Base-by-base conservation (phyloP, 148 eudicot genomes). In the Fagopyrum esculentum region DNA sequence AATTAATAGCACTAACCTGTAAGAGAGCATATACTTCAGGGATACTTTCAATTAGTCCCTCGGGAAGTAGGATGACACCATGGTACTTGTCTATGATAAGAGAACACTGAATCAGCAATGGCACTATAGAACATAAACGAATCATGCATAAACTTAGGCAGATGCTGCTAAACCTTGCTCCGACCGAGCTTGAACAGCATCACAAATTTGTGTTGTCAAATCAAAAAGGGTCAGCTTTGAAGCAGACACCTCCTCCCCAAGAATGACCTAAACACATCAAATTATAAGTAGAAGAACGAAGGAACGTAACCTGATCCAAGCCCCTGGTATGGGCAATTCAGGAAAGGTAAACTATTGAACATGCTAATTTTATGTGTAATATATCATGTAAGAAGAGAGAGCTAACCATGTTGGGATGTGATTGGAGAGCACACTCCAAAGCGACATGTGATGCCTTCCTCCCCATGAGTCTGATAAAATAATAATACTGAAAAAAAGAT, bases 401-500 rank as follows among this genome's bases (percentile, higher is more conserved):
- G 52, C 85, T 70, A 15, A 95, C 99, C 99, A 95, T 81, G 78
- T 95, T 95, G 50, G 99, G 99, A 85, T 95, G 98, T 22, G 99
- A 95, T 83, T 95, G 98, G 52, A 95, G 90, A 75, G 99, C 91
- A 85, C 99, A 95, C 78, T 95, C 99, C 80, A 95, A 71, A 56
- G 99, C 98, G 78, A 95, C 99, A 78, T 95, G 98, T 70, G 99
- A 95, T 71, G 97, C 98, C 86, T 85, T 95, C 75, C 98, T 89
- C 17, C 99, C 99, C 99, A 95, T 95, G 81, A 95, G 92, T 60
- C 99, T 87, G 71, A 95, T 90, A 81, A 95, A 95, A 72, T 95
- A 95, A 66, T 95, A 95, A 85, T 95, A 95, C 98, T 95, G 86
- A 49, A 80, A 74, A 74, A 80, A 66, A 60, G 10, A 45, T 6